phyloP scores from a whole-genome alignment of 441 rosid species.

The Pelargonium fulgidum region DNA sequence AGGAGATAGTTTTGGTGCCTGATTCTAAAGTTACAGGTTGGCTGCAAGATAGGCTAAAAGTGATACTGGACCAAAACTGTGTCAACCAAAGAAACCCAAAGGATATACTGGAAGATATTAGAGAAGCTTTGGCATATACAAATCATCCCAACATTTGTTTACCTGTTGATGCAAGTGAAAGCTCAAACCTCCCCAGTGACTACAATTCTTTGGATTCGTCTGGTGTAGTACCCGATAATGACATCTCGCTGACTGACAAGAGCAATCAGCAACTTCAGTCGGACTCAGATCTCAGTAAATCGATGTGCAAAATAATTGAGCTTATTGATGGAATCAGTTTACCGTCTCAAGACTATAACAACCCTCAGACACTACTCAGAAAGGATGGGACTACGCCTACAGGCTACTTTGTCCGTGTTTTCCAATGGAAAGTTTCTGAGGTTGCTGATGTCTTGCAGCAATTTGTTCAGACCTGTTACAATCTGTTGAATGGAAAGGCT shows the following conservation, averaged over 20 bases:
- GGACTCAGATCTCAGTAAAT: conserved; percentile 43
- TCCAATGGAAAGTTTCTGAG: conserved; percentile 81
- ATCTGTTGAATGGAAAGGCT: conserved; percentile 47
- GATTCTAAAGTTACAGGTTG: conserved; percentile 32
- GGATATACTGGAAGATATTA: conserved; percentile 63
- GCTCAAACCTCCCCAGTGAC: conserved; percentile 14
- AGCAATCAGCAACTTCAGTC: conserved; percentile 20
- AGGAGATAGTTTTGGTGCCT: conserved; percentile 21
- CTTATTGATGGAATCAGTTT: conserved; percentile 51
- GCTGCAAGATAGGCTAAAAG: conserved; percentile 77
- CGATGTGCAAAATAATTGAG: conserved; percentile 51
- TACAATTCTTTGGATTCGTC: conserved; percentile 24
- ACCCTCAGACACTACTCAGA: conserved; percentile 21
- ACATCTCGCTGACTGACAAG: conserved; percentile 21
- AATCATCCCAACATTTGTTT: conserved; percentile 24
- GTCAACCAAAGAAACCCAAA: conserved; percentile 42
- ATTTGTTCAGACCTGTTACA: conserved; percentile 53
- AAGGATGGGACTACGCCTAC: conserved; percentile 34
- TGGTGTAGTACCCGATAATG: conserved; percentile 19
- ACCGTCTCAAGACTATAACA: conserved; percentile 10
- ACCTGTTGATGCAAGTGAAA: conserved; percentile 20
- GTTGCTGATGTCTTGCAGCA: conserved; percentile 40
- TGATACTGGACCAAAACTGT: conserved; percentile 48
- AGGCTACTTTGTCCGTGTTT: conserved; percentile 56
- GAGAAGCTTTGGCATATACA: conserved; percentile 57